Conservation (phyloP, 2,329 filamentous ascomycete genomes). For the Penicillium oxalicum region DNA sequence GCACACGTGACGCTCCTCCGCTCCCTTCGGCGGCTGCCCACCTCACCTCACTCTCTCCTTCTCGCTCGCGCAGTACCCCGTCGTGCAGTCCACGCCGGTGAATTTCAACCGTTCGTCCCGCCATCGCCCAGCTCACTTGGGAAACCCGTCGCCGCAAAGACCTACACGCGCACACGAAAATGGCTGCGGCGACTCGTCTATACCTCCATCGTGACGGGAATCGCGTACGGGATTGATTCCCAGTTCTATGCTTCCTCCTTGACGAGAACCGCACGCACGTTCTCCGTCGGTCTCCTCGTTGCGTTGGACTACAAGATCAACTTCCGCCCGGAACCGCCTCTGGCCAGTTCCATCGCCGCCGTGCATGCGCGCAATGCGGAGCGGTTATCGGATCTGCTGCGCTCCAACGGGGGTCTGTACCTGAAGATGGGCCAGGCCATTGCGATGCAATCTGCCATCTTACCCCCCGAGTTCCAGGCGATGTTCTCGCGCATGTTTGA, state of each 20-base stretch:
- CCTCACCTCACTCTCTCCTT: conserved; percentile 3
- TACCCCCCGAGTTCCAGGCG: conserved; percentile 89
- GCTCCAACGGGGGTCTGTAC: conserved; percentile 85
- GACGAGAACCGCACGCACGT: conserved; percentile 73
- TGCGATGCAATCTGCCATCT: conserved; percentile 91
- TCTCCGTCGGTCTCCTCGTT: conserved; percentile 69
- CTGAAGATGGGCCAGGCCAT: conserved; percentile 98
- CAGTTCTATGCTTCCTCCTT: conserved; percentile 74
- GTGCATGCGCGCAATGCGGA: conserved; percentile 80
- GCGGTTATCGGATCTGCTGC: conserved; percentile 72
- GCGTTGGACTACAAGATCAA: conserved; percentile 96
- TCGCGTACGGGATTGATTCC: conserved; percentile 63
- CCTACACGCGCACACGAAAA: conserved; percentile 63
- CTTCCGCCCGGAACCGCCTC: conserved; percentile 72
- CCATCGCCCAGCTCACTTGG: conserved; percentile 75
- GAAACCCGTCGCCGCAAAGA: conserved; percentile 61
- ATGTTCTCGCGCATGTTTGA: conserved; percentile 98
- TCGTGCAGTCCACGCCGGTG: conserved; percentile 32
- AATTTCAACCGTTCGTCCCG: conserved; percentile 63
- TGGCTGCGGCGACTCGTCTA: conserved; percentile 71
- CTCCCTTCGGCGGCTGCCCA: conserved; percentile 14
- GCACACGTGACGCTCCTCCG: conserved; percentile 17
- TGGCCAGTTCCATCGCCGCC: conserved; percentile 66
- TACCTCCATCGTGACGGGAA: conserved; percentile 53
- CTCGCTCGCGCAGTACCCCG: conserved; percentile 12